Percentiles rank a stretch among this genome's conserved stretches.
These are phyloP conservation scores for Monosporascus cannonballus DNA, from an alignment of 2,329 filamentous ascomycete genomes.

Conservation along the genomic window DNA sequence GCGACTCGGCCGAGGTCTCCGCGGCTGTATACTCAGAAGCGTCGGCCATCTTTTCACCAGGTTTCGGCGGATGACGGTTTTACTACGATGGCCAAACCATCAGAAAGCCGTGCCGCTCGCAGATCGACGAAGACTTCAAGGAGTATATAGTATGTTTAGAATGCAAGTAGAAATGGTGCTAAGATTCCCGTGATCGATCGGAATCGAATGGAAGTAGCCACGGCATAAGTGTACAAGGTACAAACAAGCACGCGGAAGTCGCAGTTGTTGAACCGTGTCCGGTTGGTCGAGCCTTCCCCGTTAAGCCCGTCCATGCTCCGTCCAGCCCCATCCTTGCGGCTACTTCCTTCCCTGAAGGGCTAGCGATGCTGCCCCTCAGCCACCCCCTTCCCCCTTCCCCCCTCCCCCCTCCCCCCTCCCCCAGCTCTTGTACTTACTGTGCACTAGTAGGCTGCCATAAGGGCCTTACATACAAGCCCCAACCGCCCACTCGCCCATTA, in stretches of 20 bases:
- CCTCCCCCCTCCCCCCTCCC: no score
- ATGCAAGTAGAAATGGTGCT: background rate
- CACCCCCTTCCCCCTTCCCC: no score
- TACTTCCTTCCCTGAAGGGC: background rate
- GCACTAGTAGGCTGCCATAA: no score
- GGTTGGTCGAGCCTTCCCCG: background rate
- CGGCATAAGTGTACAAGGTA: background rate
- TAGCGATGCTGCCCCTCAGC: no score
- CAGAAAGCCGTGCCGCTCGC: constrained; percentile 1
- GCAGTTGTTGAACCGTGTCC: background rate
- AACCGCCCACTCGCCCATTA: no score
- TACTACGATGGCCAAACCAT: constrained; percentile 18
- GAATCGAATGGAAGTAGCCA: background rate
- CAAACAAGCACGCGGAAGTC: background rate
- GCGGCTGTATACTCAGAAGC: constrained; percentile 15
- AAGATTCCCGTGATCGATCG: background rate
- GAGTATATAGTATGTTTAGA: background rate
- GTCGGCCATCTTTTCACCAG: constrained; percentile 17
- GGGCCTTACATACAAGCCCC: no score
- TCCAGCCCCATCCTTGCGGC: background rate
- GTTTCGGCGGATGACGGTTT: constrained; percentile 10
- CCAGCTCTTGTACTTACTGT: no score
- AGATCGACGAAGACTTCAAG: background rate
- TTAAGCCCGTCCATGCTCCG: background rate
- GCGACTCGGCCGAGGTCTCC: constrained; percentile 19